Evolutionary conservation across 441 rosid genomes (phyloP).

Genomic region (Pelargonium myrrhifolium): DNA sequence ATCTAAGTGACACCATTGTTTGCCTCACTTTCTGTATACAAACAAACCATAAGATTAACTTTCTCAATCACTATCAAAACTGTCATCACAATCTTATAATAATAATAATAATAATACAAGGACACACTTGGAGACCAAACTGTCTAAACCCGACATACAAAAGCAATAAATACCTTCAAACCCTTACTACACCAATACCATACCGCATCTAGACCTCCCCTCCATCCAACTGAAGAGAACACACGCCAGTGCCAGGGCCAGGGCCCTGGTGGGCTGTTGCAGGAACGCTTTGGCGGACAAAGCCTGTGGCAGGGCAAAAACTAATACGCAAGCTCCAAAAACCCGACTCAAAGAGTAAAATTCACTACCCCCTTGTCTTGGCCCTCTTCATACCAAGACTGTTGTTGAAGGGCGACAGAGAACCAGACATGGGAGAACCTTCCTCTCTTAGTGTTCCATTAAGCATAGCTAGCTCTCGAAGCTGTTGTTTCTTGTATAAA

Average conservation of each 20-base stretch:
- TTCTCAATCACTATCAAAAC: constrained; percentile 28
- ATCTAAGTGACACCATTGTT: constrained; percentile 7
- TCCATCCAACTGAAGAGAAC: no score
- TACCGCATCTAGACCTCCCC: no score
- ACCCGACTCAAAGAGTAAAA: constrained; percentile 15
- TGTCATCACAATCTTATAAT: constrained; percentile 28
- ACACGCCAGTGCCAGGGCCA: no score
- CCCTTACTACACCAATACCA: no score
- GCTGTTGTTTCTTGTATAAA: constrained; percentile 92
- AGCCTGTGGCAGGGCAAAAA: constrained; percentile 27
- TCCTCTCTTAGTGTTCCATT: constrained; percentile 91
- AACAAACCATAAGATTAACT: constrained; percentile 18
- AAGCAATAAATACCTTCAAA: no score
- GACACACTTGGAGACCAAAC: background rate
- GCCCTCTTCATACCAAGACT: constrained; percentile 99
- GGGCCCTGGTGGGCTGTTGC: no score
- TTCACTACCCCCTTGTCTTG: constrained; percentile 64
- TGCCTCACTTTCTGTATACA: constrained; percentile 7
- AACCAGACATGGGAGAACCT: constrained; percentile 93
- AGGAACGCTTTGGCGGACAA: no score
- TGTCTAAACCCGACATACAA: no score
- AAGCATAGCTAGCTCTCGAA: constrained; percentile 85
- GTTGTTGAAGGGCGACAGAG: constrained; percentile 81
- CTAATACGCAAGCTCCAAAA: constrained; percentile 32
- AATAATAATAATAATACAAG: constrained; percentile 17